phyloP scores from a whole-genome alignment of 2,329 filamentous ascomycete genomes.

The Alternaria sp. region DNA sequence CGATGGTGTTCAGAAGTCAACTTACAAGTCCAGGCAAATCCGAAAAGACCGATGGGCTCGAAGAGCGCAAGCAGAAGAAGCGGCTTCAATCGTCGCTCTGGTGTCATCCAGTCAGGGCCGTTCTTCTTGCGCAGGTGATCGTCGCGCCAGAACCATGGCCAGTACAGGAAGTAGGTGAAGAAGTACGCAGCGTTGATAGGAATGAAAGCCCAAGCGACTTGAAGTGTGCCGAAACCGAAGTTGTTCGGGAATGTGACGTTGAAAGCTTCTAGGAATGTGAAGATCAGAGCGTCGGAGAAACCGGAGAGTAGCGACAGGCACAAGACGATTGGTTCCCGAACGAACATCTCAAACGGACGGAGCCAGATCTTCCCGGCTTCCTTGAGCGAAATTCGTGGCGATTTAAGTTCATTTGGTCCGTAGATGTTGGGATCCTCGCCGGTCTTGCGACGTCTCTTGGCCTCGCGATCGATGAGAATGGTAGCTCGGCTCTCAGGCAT shows the following conservation, averaged over 20 bases:
- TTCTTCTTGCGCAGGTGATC: constrained; percentile 43
- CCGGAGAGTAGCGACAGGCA: constrained; percentile 73
- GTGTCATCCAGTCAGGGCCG: constrained; percentile 59
- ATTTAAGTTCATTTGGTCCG: constrained; percentile 71
- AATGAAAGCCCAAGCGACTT: constrained; percentile 64
- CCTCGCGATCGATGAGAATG: constrained; percentile 76
- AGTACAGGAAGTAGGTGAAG: constrained; percentile 65
- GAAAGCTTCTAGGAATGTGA: constrained; percentile 77
- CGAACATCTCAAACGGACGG: constrained; percentile 67
- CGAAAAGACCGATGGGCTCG: constrained; percentile 70
- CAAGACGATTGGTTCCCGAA: constrained; percentile 75
- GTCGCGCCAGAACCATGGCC: constrained; percentile 57
- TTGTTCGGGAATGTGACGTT: constrained; percentile 66
- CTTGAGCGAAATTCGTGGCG: constrained; percentile 36
- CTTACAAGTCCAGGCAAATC: constrained; percentile 70
- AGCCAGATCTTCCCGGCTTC: constrained; percentile 57
- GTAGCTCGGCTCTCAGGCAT: constrained; percentile 77
- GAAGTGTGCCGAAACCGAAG: constrained; percentile 65
- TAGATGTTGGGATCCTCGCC: constrained; percentile 66
- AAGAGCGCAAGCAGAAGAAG: constrained; percentile 66
- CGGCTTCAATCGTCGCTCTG: constrained; percentile 66
- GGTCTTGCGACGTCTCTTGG: constrained; percentile 71
- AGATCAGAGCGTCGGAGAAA: constrained; percentile 77
- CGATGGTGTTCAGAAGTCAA: neutral
- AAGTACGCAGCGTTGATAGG: constrained; percentile 65